Evolutionary conservation across 305 asterid species (phyloP).

Genomic region (Fraxinus baroniana): DNA sequence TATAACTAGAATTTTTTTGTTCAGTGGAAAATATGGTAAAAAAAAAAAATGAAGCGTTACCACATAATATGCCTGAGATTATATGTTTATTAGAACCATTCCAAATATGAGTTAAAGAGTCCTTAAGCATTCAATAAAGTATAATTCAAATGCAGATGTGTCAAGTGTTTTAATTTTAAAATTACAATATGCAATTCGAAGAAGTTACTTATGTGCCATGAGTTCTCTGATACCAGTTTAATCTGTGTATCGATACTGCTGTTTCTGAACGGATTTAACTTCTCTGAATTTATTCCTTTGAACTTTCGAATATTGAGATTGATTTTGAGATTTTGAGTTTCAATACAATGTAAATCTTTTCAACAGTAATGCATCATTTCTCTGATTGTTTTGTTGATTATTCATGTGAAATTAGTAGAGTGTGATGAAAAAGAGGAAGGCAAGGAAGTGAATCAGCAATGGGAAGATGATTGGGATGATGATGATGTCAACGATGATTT

Average conservation of each 20-base stretch:
- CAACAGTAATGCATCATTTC: neutral
- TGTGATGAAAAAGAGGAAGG: conserved; percentile 41
- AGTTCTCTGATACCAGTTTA: neutral
- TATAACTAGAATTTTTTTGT: neutral
- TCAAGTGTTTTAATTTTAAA: no score
- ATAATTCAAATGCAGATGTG: neutral
- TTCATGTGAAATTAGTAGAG: conserved; percentile 22
- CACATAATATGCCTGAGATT: neutral
- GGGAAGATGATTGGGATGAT: conserved; percentile 99
- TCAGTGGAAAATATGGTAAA: neutral
- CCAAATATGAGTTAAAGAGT: neutral
- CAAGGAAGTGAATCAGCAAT: conserved; percentile 72
- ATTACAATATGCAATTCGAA: neutral
- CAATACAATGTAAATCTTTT: neutral
- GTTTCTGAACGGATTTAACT: neutral
- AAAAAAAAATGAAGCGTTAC: neutral
- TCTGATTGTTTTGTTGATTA: neutral
- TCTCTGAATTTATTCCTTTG: neutral
- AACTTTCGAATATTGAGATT: neutral
- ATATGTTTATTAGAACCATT: neutral
- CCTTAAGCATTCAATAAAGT: neutral
- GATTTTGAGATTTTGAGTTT: neutral
- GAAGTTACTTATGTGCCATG: neutral
- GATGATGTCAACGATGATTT: conserved; percentile 93
- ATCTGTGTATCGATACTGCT: neutral